These are phyloP conservation scores for Pharus latifolius DNA, from an alignment of 176 grass and related monocot species.

Conservation along the genomic window DNA sequence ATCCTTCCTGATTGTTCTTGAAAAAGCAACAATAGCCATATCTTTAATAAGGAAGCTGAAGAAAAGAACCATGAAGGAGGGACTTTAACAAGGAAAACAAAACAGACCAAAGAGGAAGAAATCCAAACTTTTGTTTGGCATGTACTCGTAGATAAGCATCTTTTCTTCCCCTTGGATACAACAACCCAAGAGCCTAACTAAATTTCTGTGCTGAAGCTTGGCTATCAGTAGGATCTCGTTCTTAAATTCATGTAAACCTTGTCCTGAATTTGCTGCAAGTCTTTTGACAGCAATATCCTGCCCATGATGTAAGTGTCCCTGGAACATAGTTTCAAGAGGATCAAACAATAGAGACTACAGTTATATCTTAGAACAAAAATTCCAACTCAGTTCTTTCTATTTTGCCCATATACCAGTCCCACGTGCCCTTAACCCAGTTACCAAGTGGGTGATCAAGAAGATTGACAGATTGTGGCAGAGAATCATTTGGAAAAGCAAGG, in stretches of 20 bases:
- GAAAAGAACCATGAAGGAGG: neutral
- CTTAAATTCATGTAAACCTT: conserved; percentile 46
- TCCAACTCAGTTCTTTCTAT: too few relatives aligned
- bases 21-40: neutral
- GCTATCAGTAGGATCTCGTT: conserved; percentile 45
- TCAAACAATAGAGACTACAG: neutral
- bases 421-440: too few relatives aligned
- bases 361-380: neutral
- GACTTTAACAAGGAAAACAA: neutral
- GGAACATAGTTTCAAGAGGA: neutral
- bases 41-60: neutral
- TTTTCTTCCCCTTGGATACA: conserved; percentile 47
- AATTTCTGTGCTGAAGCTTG: conserved; percentile 50
- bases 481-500: too few relatives aligned
- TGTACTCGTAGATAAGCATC: conserved; percentile 39
- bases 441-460: too few relatives aligned
- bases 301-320: conserved; percentile 19
- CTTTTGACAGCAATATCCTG: conserved; percentile 43
- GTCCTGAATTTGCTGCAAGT: conserved; percentile 34
- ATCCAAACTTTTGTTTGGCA: conserved; percentile 67
- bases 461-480: too few relatives aligned
- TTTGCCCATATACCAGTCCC: too few relatives aligned
- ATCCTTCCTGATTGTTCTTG: conserved; percentile 27
- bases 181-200: conserved; percentile 37
- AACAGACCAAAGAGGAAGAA: conserved; percentile 44